Base-by-base conservation (phyloP, 2,329 filamentous ascomycete genomes). In the Domatiomyces catenatus region DNA sequence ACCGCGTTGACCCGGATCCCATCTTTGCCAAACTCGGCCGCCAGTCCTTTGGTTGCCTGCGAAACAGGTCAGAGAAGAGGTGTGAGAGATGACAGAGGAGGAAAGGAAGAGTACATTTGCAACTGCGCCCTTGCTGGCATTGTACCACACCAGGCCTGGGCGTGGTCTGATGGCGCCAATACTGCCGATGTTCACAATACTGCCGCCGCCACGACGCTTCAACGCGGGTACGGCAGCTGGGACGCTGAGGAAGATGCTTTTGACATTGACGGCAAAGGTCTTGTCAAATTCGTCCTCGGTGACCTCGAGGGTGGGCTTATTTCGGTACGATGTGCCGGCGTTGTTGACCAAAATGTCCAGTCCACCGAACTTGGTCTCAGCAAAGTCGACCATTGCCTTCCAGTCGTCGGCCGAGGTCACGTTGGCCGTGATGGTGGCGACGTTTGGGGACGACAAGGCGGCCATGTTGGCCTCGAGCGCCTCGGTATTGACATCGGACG, bases 11-110 rank as follows among this genome's bases (percentile, higher is more conserved):
- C 69, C 26, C 71, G 69, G 56, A 73, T 73, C 49, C 69, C 66
- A 59, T 71, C 68, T 47, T 56, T 56, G 48, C 71, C 71, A 69
- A 69, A 73, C 61, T 74, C 71, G 18, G 68, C 63, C 12, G 71
- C 71, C 19, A 74, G 67, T 58, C 76, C 76, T 66, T 80, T 81
- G 1, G 77, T 80, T 10, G 76, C 78, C 56, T 59, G 36, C 43
- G 1, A 17, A 6, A 20, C 5, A 19, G 47, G 19, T n/a, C 12
- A 28, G 26, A 45, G 22, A 39, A 8, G n/a, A 5, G 43, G 28
- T 8, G 12, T 36, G 46, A 12, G 12, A 5, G 22, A 42, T 4
- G 18, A 45, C 6, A 28, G 20, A 26, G 18, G 39, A 12, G 15
- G 20, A 26, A 18, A 32, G 19, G 28, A n/a, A 12, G 57, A 64